Conservation (phyloP, 441 rosid genomes). For the Breynia disticha region DNA sequence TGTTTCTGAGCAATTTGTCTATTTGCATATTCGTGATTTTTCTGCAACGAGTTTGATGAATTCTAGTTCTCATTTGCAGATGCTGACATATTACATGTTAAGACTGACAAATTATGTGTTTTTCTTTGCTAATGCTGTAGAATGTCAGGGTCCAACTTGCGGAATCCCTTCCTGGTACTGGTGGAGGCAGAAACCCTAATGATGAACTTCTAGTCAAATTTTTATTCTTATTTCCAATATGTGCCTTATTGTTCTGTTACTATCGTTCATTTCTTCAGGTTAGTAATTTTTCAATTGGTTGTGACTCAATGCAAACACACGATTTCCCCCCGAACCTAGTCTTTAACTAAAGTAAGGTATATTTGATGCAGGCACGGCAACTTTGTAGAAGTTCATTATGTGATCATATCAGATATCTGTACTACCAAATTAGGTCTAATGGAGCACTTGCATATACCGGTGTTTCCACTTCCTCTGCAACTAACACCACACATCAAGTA, state of each 20-base stretch:
- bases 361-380: constrained; percentile 46
- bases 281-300: constrained; percentile 3
- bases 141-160: constrained; percentile 55
- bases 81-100: background rate
- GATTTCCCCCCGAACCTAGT: background rate
- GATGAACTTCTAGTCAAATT: constrained; percentile 58
- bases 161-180: constrained; percentile 90
- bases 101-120: background rate
- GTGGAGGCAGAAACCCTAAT: constrained; percentile 70
- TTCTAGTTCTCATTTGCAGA: background rate
- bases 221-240: constrained; percentile 61
- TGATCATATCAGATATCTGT: constrained; percentile 59
- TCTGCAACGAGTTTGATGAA: background rate
- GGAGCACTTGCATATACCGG: constrained; percentile 48
- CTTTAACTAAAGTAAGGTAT: background rate
- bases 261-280: constrained; percentile 59
- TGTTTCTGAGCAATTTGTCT: background rate
- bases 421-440: constrained; percentile 43
- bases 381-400: constrained; percentile 50
- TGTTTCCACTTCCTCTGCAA: constrained; percentile 46
- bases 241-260: constrained; percentile 46
- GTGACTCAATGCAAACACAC: background rate
- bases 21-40: background rate
- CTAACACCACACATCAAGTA: constrained; percentile 50
- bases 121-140: constrained; percentile 34